These are phyloP conservation scores for Epichloe uncinata DNA, from an alignment of 2,329 filamentous ascomycete species.

Conservation along the genomic window DNA sequence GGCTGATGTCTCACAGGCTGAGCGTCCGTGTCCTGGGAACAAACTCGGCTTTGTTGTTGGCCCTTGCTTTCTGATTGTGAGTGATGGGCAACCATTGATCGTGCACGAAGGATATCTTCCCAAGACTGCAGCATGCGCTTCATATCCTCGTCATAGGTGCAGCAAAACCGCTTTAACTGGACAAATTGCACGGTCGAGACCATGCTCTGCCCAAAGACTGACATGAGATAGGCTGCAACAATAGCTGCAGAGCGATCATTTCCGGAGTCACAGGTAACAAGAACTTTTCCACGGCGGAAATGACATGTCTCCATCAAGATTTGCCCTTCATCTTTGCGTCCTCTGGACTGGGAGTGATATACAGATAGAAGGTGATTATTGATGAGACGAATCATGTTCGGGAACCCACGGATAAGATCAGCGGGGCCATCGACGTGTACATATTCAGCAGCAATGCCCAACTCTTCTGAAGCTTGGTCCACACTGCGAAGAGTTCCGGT, in stretches of 20 bases:
- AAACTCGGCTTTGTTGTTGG: background rate
- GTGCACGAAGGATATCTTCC: constrained; percentile 36
- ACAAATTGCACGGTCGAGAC: constrained; percentile 56
- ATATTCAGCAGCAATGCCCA: constrained; percentile 48
- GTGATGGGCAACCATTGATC: constrained; percentile 11
- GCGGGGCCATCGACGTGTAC: constrained; percentile 51
- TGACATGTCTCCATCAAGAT: constrained; percentile 21
- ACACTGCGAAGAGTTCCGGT: constrained; percentile 45
- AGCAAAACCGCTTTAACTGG: constrained; percentile 61
- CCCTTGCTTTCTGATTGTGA: background rate
- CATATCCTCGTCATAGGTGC: constrained; percentile 53
- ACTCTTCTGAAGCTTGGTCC: constrained; percentile 41
- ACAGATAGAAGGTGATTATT: constrained; percentile 57
- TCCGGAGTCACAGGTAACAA: constrained; percentile 83
- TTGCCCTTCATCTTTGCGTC: constrained; percentile 40
- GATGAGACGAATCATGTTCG: constrained; percentile 48
- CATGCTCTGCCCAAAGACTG: constrained; percentile 52
- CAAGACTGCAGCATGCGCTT: constrained; percentile 39
- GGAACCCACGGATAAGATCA: constrained; percentile 53
- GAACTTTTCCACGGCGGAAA: constrained; percentile 48
- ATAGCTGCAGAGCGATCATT: constrained; percentile 73
- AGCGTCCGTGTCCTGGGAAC: background rate
- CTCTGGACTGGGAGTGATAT: constrained; percentile 16
- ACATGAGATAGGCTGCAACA: constrained; percentile 73
- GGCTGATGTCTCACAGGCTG: background rate